Percentiles rank a stretch among this genome's conserved stretches.
These are phyloP conservation scores for Pseudocercospora fuligena DNA, from an alignment of 2,329 filamentous ascomycete species.

Conservation along the genomic window DNA sequence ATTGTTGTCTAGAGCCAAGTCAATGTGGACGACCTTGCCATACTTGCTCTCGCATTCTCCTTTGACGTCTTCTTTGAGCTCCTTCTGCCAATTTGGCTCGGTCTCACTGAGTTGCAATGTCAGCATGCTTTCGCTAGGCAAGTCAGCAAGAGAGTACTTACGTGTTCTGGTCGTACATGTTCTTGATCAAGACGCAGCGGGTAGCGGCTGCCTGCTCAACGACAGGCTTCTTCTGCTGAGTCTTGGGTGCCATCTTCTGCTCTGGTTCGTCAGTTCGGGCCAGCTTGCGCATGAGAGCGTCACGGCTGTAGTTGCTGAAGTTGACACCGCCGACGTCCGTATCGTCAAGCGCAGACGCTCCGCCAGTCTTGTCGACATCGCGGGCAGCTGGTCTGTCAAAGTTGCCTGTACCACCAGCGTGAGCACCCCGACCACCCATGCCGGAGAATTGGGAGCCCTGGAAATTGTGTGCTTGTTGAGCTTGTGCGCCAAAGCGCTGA, in stretches of 20 bases:
- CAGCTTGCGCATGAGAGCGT: conserved; percentile 98
- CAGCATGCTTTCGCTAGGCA: conserved; percentile 7
- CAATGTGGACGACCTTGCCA: conserved; percentile 94
- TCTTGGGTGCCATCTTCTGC: conserved; percentile 63
- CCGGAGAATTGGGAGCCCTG: conserved; percentile 80
- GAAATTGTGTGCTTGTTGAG: conserved; percentile 51
- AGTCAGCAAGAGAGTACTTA: conserved; percentile 58
- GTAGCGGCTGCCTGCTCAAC: conserved; percentile 91
- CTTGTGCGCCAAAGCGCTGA: conserved; percentile 86
- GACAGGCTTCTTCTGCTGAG: conserved; percentile 65
- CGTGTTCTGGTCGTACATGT: conserved; percentile 93
- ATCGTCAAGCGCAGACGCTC: conserved; percentile 93
- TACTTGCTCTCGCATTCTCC: conserved; percentile 94
- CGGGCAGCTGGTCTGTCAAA: conserved; percentile 82
- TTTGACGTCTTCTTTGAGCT: conserved; percentile 91
- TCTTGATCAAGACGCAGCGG: conserved; percentile 90
- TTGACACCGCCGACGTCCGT: conserved; percentile 98
- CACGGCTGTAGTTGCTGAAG: conserved; percentile 99
- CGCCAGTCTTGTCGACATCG: conserved; percentile 82
- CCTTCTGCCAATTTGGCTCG: conserved; percentile 82
- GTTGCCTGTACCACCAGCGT: conserved; percentile 72
- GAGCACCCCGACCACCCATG: conserved; percentile 81
- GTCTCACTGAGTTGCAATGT: conserved; percentile 67
- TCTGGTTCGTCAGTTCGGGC: conserved; percentile 89
- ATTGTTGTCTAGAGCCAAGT: conserved; percentile 78